Evolutionary conservation across 1,139 yeast genomes (phyloP), one percentile per base, ranked within the genome.

Genomic region (Pichia sp.): DNA sequence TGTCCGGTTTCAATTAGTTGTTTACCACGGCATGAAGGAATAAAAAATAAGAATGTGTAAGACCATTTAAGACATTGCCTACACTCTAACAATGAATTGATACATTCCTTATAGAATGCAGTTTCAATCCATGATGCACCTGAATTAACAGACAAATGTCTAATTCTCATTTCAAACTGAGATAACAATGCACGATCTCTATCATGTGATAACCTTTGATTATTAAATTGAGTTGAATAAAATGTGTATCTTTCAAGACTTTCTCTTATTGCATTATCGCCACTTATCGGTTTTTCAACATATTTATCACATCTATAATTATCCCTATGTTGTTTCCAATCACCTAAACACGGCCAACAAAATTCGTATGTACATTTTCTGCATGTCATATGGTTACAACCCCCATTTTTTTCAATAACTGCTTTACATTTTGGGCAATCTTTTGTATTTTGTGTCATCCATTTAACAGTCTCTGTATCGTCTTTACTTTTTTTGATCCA

Each of bases 371-470:
- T 67, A 67, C 99, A 93, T 56, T 83, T 84, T 7, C 79, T 73
- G 67, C 99, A 93, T 0, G 83, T 78, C 96, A 93, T 91, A 70
- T 93, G 99, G 69, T 93, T 91, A 69, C 98, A 93, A 0, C 98
- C 98, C 33, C 97, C 98, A 65, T 85, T 86, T 65, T 91, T 79
- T 54, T 70, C 80, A 48, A 77, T 77, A n/a, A 74, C 68, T 0
- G 83, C 66, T 25, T 67, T 69, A 67, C 93, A 84, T 57, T 76
- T 72, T 3, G 95, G 91, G 65, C 99, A 93, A 48, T 80, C 79
- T 62, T 89, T 86, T 2, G 99, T 90, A 66, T 93, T 84, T 3
- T 88, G 84, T n/a, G 82, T 76, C 38, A 93, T 83, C 98, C 98
- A 93, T 61, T 85, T 81, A 2, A 85, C 79, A 7, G 96, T 90